Conservation (phyloP, 352 stramenopile genomes). For the Hyaloperonospora arabidopsidis region DNA sequence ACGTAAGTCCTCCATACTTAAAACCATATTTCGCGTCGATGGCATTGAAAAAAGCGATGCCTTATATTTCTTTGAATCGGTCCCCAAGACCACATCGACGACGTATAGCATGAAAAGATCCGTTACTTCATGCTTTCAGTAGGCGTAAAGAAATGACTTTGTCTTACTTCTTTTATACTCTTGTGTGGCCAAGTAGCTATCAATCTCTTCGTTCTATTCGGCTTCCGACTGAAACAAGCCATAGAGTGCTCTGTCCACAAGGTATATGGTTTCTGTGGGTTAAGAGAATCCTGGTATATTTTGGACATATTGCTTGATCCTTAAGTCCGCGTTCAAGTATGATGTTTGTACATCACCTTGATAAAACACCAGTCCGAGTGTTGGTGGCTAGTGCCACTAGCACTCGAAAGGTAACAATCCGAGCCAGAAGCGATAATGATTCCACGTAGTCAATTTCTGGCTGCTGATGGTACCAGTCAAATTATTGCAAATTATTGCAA, state of each 20-base stretch:
- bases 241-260: too few species aligned
- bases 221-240: too few species aligned
- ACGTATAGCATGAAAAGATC: constrained; percentile 20
- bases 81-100: constrained; percentile 16
- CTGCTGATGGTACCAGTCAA: too few species aligned
- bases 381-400: not conserved
- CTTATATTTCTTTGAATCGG: constrained; percentile 12
- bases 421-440: too few species aligned
- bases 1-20: constrained; percentile 18
- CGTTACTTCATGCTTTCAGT: constrained; percentile 2
- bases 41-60: constrained; percentile 11
- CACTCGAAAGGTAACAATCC: constrained; percentile 3
- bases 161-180: too few species aligned
- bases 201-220: too few species aligned
- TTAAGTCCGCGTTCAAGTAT: constrained; percentile 10
- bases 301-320: constrained; percentile 11
- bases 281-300: constrained; percentile 6
- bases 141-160: too few species aligned
- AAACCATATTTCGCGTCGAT: constrained; percentile 1
- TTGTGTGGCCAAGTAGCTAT: too few species aligned
- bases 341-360: constrained; percentile 13
- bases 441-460: too few species aligned
- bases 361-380: constrained; percentile 5
- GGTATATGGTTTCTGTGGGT: too few species aligned
- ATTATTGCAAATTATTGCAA: too few species aligned